These are phyloP conservation scores for Plasmodium billcollinsi DNA, from an alignment of 169 alveolate genomes.

Conservation along the genomic window DNA sequence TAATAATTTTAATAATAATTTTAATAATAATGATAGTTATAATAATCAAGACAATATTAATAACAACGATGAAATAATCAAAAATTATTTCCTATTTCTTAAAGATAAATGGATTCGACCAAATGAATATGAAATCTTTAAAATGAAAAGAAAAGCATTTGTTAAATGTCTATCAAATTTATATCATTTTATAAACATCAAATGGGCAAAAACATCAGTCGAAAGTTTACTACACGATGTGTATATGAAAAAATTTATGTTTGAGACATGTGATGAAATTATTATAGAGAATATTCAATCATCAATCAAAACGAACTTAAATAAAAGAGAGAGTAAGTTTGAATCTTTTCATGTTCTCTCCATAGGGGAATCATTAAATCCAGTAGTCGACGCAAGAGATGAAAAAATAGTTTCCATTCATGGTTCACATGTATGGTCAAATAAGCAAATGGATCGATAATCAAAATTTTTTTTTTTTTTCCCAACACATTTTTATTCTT, in stretches of 20 bases:
- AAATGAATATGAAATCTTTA: conserved; percentile 64
- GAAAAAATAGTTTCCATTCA: conserved; percentile 83
- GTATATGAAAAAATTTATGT: conserved; percentile 78
- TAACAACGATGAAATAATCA: background rate
- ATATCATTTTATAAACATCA: conserved; percentile 74
- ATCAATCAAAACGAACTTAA: conserved; percentile 27
- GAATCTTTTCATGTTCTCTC: conserved; percentile 57
- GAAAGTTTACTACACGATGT: conserved; percentile 81
- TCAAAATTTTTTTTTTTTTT: background rate
- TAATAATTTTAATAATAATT: background rate
- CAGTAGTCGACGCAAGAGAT: conserved; percentile 82
- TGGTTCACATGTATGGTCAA: conserved; percentile 88
- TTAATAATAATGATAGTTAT: background rate
- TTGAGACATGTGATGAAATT: conserved; percentile 60
- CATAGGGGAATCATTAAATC: conserved; percentile 74
- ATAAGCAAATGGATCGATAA: conserved; percentile 80
- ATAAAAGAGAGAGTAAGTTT: conserved; percentile 27
- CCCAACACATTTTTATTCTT: background rate
- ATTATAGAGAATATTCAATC: conserved; percentile 67
- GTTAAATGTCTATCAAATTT: conserved; percentile 80
- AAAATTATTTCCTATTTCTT: conserved; percentile 18
- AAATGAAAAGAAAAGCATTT: conserved; percentile 79
- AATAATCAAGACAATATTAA: background rate
- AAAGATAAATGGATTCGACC: conserved; percentile 74
- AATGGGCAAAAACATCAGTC: conserved; percentile 83